A percentile compares a stretch with the other conserved stretches of the same genome.
phyloP scores from a whole-genome alignment of 495 filamentous ascomycete genomes.

The Penicillium nucicola region DNA sequence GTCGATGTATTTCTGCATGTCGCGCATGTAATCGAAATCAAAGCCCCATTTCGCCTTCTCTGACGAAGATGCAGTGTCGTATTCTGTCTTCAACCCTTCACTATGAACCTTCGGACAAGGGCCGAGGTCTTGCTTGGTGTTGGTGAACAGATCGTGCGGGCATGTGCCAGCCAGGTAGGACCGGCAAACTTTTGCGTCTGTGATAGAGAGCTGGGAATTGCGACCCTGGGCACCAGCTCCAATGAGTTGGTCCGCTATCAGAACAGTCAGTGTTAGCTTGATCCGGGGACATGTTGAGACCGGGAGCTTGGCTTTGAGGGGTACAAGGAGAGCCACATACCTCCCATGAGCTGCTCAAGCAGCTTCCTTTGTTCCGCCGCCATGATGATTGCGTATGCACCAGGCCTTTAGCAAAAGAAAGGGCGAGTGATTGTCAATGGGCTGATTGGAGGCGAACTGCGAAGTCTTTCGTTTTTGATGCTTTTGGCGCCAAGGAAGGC shows the following conservation, averaged over 20 bases:
- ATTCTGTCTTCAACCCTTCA: conserved; percentile 83
- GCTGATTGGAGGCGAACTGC: conserved; percentile 7
- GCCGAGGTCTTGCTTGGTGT: conserved; percentile 97
- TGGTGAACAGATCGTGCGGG: conserved; percentile 98
- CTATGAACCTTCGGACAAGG: conserved; percentile 88
- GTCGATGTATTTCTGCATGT: conserved; percentile 93
- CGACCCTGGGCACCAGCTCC: conserved; percentile 67
- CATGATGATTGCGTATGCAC: conserved; percentile 50
- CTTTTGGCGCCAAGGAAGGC: conserved; percentile 24
- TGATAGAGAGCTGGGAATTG: conserved; percentile 77
- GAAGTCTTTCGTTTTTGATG: conserved; percentile 23
- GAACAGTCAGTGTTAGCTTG: conserved; percentile 33
- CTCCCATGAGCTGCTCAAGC: conserved; percentile 77
- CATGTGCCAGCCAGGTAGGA: conserved; percentile 93
- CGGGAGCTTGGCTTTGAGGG: conserved; percentile 4
- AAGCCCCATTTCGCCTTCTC: conserved; percentile 81
- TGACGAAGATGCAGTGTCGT: conserved; percentile 61
- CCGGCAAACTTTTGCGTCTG: conserved; percentile 91
- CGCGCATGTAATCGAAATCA: conserved; percentile 93
- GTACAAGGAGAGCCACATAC: conserved; percentile 22
- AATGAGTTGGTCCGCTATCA: conserved; percentile 72
- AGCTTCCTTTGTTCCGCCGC: conserved; percentile 94
- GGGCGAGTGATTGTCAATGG: conserved; percentile 5
- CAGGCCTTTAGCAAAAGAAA: conserved; percentile 3
- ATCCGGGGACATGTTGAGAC: not conserved